Evolutionary conservation across 2,329 filamentous ascomycete species (phyloP), one percentile per base, ranked within the genome.

Genomic region (Leptoxyphium fumago): DNA sequence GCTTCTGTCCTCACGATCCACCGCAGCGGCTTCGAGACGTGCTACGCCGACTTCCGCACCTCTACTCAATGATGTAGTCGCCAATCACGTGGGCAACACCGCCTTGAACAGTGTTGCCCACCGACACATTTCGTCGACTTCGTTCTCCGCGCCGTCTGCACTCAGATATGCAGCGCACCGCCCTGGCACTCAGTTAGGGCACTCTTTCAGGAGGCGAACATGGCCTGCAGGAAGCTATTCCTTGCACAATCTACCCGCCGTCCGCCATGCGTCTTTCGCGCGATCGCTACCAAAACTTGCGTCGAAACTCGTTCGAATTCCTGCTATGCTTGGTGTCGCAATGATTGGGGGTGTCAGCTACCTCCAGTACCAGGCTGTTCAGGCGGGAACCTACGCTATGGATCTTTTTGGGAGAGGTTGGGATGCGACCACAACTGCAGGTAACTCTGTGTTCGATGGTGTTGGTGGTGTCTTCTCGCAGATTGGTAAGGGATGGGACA

Each of bases 321-420:
- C 91, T 15, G 91, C 91, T 46, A 82, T 95, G 68, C 88, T 94
- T 56, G 91, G 89, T 38, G 87, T 86, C 38, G 75, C 88, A 40
- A 84, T 87, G 57, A 76, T 98, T 52, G 88, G 85, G 11, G 84
- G 84, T 2, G 68, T 93, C 46, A 87, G 87, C 21, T 98, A 94
- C 74, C 68, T 98, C 41, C 91, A 98, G 61, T 96, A 98, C 61
- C 91, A 98, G 65, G 89, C 91, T 50, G 79, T 57, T 76, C 78
- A 86, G 69, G 82, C 83, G 17, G 83, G 82, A 47, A 85, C 76
- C 47, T 88, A 82, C 63, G 82, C 79, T 2, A 71, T 82, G 48
- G 86, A 93, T 53, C 59, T 94, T 29, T 78, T 91, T 56, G 78
- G 75, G 45, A 75, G 74, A 46, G 83, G 85, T 4, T 81, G 60